Conservation (phyloP, 2,329 filamentous ascomycete species). For the Phyllosticta citriasiana region DNA sequence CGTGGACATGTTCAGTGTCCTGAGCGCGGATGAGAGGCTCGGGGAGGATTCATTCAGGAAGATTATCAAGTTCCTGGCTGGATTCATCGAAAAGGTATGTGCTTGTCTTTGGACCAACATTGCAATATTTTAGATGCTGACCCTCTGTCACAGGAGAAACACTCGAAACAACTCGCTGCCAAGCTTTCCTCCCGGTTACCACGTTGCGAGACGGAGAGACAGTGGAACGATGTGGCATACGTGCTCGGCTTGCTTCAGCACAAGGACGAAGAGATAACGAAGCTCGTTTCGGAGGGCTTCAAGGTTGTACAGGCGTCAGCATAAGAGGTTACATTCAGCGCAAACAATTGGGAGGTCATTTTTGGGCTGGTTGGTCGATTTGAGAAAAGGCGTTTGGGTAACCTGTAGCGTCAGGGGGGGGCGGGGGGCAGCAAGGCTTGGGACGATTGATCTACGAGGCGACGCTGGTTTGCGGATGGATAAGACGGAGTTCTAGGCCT, state of each 20-base stretch:
- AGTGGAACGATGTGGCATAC: constrained; percentile 97
- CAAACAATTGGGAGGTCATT: not conserved
- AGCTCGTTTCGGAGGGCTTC: constrained; percentile 66
- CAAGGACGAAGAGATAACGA: constrained; percentile 82
- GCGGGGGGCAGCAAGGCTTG: no score
- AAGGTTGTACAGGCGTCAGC: constrained; percentile 33
- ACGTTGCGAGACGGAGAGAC: constrained; percentile 81
- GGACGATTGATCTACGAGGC: no score
- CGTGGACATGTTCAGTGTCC: constrained; percentile 93
- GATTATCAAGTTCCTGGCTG: constrained; percentile 85
- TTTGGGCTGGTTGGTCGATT: not conserved
- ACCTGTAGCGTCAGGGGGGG: no score
- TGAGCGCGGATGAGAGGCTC: constrained; percentile 71
- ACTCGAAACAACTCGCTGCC: constrained; percentile 84
- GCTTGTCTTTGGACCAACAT: not conserved
- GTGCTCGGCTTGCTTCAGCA: constrained; percentile 82
- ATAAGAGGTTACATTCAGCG: not conserved
- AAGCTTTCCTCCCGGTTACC: constrained; percentile 81
- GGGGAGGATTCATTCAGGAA: constrained; percentile 77
- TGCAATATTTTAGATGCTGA: not conserved
- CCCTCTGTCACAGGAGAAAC: constrained; percentile 64
- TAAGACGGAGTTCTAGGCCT: no score
- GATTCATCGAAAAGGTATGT: constrained; percentile 91
- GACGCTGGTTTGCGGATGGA: no score
- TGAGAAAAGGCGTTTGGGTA: not conserved